Base-by-base conservation (phyloP, 1,139 yeast species). In the Taiozyma sp. region DNA sequence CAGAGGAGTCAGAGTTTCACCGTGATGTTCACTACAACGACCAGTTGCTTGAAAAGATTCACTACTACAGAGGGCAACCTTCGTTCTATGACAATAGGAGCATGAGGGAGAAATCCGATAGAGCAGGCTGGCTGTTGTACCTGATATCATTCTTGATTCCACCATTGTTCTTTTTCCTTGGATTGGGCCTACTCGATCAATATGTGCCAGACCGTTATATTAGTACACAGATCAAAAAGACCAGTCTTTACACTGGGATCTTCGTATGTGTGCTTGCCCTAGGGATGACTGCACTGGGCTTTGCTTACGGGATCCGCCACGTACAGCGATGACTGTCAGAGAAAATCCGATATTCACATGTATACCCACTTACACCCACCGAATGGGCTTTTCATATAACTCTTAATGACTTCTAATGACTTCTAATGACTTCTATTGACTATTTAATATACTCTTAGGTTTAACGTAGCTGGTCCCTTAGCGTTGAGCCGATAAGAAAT, bases 91-190 rank as follows among this genome's bases (percentile, higher is more conserved):
- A 12, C 30, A 44, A 29, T 14, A 24, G 16, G 8, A 24, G 34
- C 24, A 22, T n/a, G 16, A 43, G 30, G 6, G 24, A 19, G 29
- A 14, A 27, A 32, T 16, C 38, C 38, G 42, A 44, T 41, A 27
- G 22, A 6, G 16, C 42, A n/a, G 48, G 43, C 12, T 55, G 57
- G 57, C 2, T 47, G 5, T n/a, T 54, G 4, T 54, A 48, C 43
- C 30, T 49, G n/a, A 36, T 52, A n/a, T 51, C 58, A 10, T 55
- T 55, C 32, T 3, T 55, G 5, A 44, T 55, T 9, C 58, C 58
- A 38, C 58, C 58, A 22, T 45, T 55, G 45, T 55, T 55, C 43
- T 55, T 55, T 45, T 55, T 55, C 29, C 34, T 55, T 6, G 58
- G 58, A 2, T 38, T 55, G 16, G 58, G 58, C 4, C 24, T 55